Evolutionary conservation across 495 filamentous ascomycete species (phyloP), one percentile per base, ranked within the genome.

Genomic region (Penicillium maclennaniae): DNA sequence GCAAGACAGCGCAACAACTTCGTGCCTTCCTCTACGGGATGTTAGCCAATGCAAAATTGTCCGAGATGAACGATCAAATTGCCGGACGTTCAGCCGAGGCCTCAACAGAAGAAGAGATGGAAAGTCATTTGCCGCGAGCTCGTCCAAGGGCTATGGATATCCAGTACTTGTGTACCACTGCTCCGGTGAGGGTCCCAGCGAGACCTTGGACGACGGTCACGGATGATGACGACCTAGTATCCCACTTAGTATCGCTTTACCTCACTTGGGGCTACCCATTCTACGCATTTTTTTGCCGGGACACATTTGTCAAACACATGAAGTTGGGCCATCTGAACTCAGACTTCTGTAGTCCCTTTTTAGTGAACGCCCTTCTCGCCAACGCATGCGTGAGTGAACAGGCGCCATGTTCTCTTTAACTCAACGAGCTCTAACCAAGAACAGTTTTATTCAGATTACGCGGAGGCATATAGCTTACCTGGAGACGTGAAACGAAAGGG

Each of bases 361-460:
- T 79, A 6, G 73, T 79, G 43, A 76, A 79, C 54, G 68, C 71
- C 5, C 63, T 79, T 7, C 73, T 74, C 25, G 72, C 73, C 41
- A 56, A 70, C 44, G 64, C 67, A 16, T 70, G 62, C 37, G 67
- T 70, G 51, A 53, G 60, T 59, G 36, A 15, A 12, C 14, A 25
- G 6, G 2, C 42, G 25, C n/a, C 20, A 12, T 26, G 16, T 6
- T 10, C 1, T n/a, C 37, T 7, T 16, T n/a, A n/a, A n/a, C n/a
- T 34, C 31, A 26, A 23, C 41, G 26, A 31, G 9, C 6, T 8
- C 31, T 28, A 42, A 45, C 36, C 17, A 9, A 7, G 12, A 14
- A 19, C 34, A 70, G 68, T 55, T 61, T 38, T 70, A 63, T 25
- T 68, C 66, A 6, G 60, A 68, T 23, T 67, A 65, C 20, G 57